These are phyloP conservation scores for Dictyostelium discoideum DNA, from an alignment of 78 protist species.

Conservation along the genomic window DNA sequence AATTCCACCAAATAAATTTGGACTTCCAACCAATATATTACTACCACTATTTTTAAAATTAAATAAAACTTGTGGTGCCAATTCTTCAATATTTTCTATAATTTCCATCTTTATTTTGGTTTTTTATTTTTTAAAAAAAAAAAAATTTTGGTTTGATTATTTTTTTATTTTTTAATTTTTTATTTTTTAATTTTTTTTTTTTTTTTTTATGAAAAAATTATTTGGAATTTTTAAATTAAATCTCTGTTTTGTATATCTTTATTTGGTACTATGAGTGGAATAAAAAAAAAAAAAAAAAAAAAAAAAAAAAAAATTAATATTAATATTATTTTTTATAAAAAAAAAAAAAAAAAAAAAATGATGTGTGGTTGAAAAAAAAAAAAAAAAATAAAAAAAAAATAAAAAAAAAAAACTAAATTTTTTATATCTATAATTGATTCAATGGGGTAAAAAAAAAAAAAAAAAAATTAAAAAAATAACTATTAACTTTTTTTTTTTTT, in stretches of 20 bases:
- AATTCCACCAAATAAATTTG: not conserved
- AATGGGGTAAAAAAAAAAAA: not conserved
- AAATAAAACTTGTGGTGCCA: conserved; percentile 55
- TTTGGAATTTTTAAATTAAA: not conserved
- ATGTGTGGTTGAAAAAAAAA: not conserved
- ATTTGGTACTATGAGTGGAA: not conserved
- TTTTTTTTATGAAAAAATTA: not conserved
- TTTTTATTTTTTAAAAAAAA: too few relatives aligned
- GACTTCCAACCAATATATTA: not conserved
- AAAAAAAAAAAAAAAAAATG: not conserved
- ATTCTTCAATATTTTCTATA: conserved; percentile 29
- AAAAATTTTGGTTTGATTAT: too few relatives aligned
- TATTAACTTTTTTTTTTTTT: not conserved
- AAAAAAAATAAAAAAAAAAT: too few relatives aligned
- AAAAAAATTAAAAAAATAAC: too few relatives aligned
- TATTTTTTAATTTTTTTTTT: not conserved
- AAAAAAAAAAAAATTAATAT: conserved; percentile 1
- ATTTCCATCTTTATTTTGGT: conserved; percentile 8
- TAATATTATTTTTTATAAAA: not conserved
- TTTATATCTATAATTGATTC: not conserved
- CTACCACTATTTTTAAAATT: conserved; percentile 15
- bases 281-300: not conserved
- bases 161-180: not conserved
- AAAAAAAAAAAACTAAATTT: too few relatives aligned
- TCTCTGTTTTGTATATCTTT: not conserved